phyloP scores from a whole-genome alignment of 805 yeast genomes.

The Scheffersomyces spartinae region DNA sequence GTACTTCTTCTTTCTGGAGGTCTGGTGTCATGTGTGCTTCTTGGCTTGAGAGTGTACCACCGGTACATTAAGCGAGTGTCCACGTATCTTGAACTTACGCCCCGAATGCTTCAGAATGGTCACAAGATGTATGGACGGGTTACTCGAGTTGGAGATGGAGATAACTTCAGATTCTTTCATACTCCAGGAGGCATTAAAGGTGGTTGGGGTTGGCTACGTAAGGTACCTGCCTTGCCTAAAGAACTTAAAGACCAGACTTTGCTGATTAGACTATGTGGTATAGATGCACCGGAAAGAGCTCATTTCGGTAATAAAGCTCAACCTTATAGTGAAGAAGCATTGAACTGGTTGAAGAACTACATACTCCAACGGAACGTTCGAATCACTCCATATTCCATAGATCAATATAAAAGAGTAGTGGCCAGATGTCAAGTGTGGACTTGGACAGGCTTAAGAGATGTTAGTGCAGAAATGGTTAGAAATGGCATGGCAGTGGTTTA shows the following conservation, averaged over 20 bases:
- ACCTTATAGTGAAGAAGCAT: conserved; percentile 75
- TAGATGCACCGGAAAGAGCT: conserved; percentile 93
- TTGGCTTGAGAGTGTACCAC: conserved; percentile 18
- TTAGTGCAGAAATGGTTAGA: conserved; percentile 78
- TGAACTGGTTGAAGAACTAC: conserved; percentile 60
- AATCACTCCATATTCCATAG: conserved; percentile 69
- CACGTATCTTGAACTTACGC: conserved; percentile 26
- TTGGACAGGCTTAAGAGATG: conserved; percentile 55
- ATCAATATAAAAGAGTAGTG: conserved; percentile 85
- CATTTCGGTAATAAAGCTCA: conserved; percentile 94
- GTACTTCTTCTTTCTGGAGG: conserved; percentile 28
- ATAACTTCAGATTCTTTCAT: conserved; percentile 85
- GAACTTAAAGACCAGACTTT: conserved; percentile 54
- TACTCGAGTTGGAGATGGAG: conserved; percentile 91
- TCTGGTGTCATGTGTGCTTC: conserved; percentile 14
- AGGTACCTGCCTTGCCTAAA: conserved; percentile 42
- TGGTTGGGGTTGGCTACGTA: conserved; percentile 92
- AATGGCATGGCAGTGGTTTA: conserved; percentile 81
- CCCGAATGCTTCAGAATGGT: conserved; percentile 18
- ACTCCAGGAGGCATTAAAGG: conserved; percentile 81
- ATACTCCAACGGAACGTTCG: conserved; percentile 57
- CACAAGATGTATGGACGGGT: conserved; percentile 49
- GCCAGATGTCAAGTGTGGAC: conserved; percentile 59
- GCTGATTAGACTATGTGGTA: conserved; percentile 76
- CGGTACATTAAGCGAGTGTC: conserved; percentile 22